Conservation (phyloP, 202 grass and related monocot genomes). For the Digitaria exilis region DNA sequence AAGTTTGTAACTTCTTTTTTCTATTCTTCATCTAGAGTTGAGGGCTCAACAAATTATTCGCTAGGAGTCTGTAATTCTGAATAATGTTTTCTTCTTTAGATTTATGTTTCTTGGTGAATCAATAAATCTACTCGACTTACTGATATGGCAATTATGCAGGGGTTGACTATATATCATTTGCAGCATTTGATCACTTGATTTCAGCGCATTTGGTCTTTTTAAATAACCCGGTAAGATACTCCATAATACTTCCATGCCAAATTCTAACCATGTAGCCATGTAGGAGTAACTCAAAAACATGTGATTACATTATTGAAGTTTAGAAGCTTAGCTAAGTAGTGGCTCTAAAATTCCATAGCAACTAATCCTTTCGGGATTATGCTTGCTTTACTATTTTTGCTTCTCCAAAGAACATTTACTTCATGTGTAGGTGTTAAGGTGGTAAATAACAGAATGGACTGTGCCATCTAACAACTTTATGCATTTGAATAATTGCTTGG, state of each 20-base stretch:
- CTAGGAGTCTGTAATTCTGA: constrained; percentile 5
- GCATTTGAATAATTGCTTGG: not conserved
- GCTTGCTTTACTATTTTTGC: constrained; percentile 8
- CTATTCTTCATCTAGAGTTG: not conserved
- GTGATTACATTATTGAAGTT: not conserved
- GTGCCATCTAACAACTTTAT: not conserved
- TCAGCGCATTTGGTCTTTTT: constrained; percentile 83
- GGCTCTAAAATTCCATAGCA: not conserved
- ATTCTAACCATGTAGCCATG: not conserved
- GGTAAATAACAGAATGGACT: constrained; percentile 14
- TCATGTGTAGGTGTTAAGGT: not conserved
- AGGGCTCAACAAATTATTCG: not conserved
- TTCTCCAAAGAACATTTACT: constrained; percentile 24
- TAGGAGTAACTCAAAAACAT: constrained; percentile 9
- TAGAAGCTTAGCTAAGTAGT: constrained; percentile 9
- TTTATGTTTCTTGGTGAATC: not conserved
- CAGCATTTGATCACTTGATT: constrained; percentile 71
- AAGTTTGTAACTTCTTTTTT: not conserved
- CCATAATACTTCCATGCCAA: constrained; percentile 18
- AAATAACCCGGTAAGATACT: constrained; percentile 57
- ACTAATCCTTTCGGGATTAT: not conserved
- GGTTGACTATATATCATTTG: constrained; percentile 76
- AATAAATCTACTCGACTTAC: constrained; percentile 4
- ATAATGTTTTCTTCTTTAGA: constrained; percentile 13
- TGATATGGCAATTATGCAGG: constrained; percentile 52